Conservation (phyloP, 164 flowering plant genomes). For the Nymphaea thermarum region DNA sequence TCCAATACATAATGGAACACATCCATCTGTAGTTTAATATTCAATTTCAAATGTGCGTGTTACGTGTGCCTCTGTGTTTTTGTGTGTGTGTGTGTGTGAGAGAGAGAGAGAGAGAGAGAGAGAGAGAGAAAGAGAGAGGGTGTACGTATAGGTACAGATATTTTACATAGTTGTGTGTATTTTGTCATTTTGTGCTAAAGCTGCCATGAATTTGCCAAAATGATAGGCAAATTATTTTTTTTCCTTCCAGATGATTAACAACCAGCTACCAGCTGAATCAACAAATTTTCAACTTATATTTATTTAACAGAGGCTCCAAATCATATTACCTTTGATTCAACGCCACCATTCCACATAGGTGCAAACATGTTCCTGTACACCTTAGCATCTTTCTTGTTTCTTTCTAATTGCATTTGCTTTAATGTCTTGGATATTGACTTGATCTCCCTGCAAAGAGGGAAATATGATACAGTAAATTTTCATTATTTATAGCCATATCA, state of each 20-base stretch:
- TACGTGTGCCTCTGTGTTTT: background rate
- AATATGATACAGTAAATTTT: background rate
- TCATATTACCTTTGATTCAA: conserved; percentile 23
- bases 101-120: background rate
- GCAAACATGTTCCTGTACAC: conserved; percentile 52
- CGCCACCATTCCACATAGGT: conserved; percentile 17
- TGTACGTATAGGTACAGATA: too few species aligned
- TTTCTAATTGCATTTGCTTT: conserved; percentile 46
- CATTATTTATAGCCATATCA: background rate
- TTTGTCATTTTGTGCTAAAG: too few species aligned
- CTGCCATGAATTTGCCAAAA: too few species aligned
- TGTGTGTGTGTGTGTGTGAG: too few species aligned
- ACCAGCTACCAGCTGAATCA: too few species aligned
- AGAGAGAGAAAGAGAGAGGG: background rate
- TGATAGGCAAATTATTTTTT: too few species aligned
- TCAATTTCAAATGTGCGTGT: background rate
- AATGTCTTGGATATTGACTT: conserved; percentile 33
- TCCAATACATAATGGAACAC: too few species aligned
- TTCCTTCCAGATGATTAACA: too few species aligned
- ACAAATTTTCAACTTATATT: too few species aligned
- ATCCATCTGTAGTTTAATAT: background rate
- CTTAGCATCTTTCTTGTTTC: conserved; percentile 55
- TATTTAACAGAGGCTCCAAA: too few species aligned
- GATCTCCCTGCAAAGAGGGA: conserved; percentile 35
- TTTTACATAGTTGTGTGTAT: too few species aligned